These are phyloP conservation scores for Cyphellophora attinorum DNA, from an alignment of 2,329 filamentous ascomycete genomes.

Conservation along the genomic window DNA sequence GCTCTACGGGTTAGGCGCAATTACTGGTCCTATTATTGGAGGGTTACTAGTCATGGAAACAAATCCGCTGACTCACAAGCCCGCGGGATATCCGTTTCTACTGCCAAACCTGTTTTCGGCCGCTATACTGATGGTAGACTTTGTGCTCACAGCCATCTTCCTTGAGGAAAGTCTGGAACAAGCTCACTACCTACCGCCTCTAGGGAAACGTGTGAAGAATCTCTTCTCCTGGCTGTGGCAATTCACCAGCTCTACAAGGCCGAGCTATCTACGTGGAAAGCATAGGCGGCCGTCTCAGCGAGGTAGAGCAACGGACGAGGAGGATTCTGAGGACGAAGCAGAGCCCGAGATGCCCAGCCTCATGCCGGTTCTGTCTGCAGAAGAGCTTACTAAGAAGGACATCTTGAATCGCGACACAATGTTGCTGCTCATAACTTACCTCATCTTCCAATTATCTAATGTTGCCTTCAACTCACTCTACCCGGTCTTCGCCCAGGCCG, in stretches of 20 bases:
- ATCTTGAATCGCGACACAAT: slow-evolving; percentile 74
- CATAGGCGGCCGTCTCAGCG: slow-evolving; percentile 6
- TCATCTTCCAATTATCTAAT: slow-evolving; percentile 89
- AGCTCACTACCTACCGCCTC: slow-evolving; percentile 49
- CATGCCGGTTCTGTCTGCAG: slow-evolving; percentile 24
- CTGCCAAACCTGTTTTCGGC: slow-evolving; percentile 75
- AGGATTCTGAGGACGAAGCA: slow-evolving; percentile 31
- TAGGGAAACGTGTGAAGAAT: slow-evolving; percentile 48
- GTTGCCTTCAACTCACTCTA: slow-evolving; percentile 93
- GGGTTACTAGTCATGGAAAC: slow-evolving; percentile 65
- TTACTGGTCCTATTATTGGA: slow-evolving; percentile 85
- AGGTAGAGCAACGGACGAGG: slow-evolving; percentile 11
- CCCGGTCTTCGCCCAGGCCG: slow-evolving; percentile 76
- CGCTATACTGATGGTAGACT: slow-evolving; percentile 59
- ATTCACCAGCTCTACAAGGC: slow-evolving; percentile 49
- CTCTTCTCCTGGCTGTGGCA: slow-evolving; percentile 63
- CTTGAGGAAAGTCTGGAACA: slow-evolving; percentile 78
- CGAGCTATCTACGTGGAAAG: slow-evolving; percentile 46
- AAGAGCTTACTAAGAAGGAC: slow-evolving; percentile 44
- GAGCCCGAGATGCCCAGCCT: slow-evolving; percentile 26
- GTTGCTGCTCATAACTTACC: slow-evolving; percentile 71
- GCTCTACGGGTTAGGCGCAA: slow-evolving; percentile 89
- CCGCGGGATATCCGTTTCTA: slow-evolving; percentile 67
- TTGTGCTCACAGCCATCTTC: slow-evolving; percentile 66
- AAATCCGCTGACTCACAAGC: slow-evolving; percentile 43